phyloP scores from a whole-genome alignment of 306 rosid species.

The Citrullus amarus region DNA sequence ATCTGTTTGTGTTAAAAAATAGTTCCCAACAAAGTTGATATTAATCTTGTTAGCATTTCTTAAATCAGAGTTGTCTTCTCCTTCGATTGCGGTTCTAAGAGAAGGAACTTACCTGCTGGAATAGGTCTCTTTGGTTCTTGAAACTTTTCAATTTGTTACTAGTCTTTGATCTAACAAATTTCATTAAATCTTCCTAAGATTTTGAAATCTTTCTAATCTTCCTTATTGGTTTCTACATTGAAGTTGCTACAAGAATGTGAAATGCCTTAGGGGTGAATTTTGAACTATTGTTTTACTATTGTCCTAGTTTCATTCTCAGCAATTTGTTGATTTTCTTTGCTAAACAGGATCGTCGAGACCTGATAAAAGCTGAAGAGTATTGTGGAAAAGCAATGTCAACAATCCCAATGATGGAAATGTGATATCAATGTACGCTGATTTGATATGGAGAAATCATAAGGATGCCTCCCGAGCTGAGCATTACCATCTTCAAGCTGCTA shows the following conservation, averaged over 20 bases:
- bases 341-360: slow-evolving; percentile 44
- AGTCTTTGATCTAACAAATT: background rate
- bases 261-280: background rate
- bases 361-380: slow-evolving; percentile 68
- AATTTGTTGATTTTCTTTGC: background rate
- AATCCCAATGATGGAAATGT: slow-evolving; percentile 43
- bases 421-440: slow-evolving; percentile 58
- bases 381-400: slow-evolving; percentile 67
- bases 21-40: background rate
- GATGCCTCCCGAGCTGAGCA: slow-evolving; percentile 63
- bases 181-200: too few species aligned
- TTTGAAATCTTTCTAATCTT: too few species aligned
- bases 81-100: background rate
- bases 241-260: background rate
- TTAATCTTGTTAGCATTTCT: background rate
- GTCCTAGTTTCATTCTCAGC: background rate
- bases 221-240: background rate
- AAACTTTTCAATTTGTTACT: too few species aligned
- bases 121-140: too few species aligned
- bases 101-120: background rate
- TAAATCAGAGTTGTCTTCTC: background rate
- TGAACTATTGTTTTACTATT: background rate
- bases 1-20: background rate
- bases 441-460: slow-evolving; percentile 54
- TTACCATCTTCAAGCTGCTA: slow-evolving; percentile 61